These are phyloP conservation scores for Phylloporus rhodoxanthus DNA, from an alignment of 768 basidiomycete species.

Conservation along the genomic window DNA sequence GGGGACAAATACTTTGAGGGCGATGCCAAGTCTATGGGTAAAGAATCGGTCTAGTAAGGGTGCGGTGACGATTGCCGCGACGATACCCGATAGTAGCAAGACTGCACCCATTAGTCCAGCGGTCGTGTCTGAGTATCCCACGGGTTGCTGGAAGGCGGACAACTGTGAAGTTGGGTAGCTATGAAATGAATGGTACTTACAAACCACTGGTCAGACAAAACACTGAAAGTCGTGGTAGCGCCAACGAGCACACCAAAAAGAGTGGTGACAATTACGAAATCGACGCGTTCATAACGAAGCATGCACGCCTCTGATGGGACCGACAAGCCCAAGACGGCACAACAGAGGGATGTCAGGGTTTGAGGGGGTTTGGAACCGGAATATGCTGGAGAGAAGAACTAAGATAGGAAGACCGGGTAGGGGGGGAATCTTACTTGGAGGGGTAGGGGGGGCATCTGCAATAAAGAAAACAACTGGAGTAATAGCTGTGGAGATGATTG, in stretches of 20 bases:
- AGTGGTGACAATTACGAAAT: slow-evolving; percentile 55
- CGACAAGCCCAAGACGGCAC: slow-evolving; percentile 45
- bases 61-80: slow-evolving; percentile 60
- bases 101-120: slow-evolving; percentile 68
- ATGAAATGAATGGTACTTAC: slow-evolving; percentile 34
- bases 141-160: slow-evolving; percentile 46
- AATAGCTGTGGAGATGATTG: slow-evolving; percentile 60
- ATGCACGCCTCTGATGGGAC: slow-evolving; percentile 46
- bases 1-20: slow-evolving; percentile 56
- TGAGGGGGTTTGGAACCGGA: slow-evolving; percentile 58
- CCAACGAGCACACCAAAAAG: slow-evolving; percentile 64
- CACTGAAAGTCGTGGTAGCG: slow-evolving; percentile 58
- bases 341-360: slow-evolving; percentile 47
- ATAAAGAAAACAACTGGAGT: slow-evolving; percentile 58
- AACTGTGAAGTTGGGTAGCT: neutral
- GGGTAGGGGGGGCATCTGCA: slow-evolving; percentile 57
- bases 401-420: neutral
- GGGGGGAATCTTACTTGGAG: slow-evolving; percentile 54
- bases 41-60: slow-evolving; percentile 82
- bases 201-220: slow-evolving; percentile 63
- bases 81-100: slow-evolving; percentile 63
- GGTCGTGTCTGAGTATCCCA: slow-evolving; percentile 61
- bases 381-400: slow-evolving; percentile 42
- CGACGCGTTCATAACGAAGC: slow-evolving; percentile 59
- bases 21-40: slow-evolving; percentile 60